These are phyloP conservation scores for Aspergillus sclerotioniger DNA, from an alignment of 495 filamentous ascomycete genomes.

Conservation along the genomic window DNA sequence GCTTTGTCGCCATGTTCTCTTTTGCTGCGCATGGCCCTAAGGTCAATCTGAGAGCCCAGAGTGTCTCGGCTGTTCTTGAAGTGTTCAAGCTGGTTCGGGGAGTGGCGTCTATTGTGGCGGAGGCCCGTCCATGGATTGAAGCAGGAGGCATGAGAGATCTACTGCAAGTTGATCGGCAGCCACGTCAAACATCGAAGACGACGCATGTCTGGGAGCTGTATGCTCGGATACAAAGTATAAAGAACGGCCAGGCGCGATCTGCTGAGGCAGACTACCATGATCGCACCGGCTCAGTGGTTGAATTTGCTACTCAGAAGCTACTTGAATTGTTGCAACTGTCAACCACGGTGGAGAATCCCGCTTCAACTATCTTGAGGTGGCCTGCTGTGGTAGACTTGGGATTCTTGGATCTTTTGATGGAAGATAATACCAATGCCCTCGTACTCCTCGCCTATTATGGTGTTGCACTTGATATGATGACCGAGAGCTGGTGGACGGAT, in stretches of 20 bases:
- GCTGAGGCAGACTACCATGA: no score
- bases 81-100: slow-evolving; percentile 15
- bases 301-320: not conserved
- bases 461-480: not conserved
- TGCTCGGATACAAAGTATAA: not conserved
- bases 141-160: slow-evolving; percentile 12
- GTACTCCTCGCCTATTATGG: slow-evolving; percentile 8
- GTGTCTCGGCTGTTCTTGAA: slow-evolving; percentile 8
- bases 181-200: not conserved
- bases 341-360: not conserved
- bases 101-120: slow-evolving; percentile 13
- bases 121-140: slow-evolving; percentile 17
- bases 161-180: slow-evolving; percentile 1
- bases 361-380: slow-evolving; percentile 7
- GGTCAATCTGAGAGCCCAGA: not conserved
- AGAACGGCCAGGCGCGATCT: not conserved
- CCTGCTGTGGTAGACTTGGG: slow-evolving; percentile 3
- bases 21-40: slow-evolving; percentile 8
- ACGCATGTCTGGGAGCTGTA: not conserved
- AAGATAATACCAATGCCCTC: slow-evolving; percentile 4
- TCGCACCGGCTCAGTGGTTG: not conserved
- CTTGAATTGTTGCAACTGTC: not conserved
- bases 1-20: slow-evolving; percentile 9
- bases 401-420: slow-evolving; percentile 9
- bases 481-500: slow-evolving; percentile 13